Base-by-base conservation (phyloP, 495 filamentous ascomycete genomes). In the Tuber aestivum region DNA sequence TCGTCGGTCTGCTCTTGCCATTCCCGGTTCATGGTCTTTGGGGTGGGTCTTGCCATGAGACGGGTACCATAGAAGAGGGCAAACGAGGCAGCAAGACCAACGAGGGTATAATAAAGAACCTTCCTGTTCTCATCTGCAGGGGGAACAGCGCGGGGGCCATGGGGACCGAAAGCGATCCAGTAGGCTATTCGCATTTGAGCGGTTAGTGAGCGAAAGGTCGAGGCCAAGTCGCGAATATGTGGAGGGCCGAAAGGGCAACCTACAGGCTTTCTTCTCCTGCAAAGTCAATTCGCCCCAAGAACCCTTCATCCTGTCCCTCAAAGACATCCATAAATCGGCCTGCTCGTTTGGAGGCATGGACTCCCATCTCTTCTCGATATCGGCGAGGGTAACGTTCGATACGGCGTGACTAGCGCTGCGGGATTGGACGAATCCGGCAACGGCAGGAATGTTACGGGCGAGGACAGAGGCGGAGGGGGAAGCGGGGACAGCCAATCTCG, bases 331-430 rank as follows among this genome's bases (percentile, higher is more conserved):
- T 81, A 99, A 86, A 83, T 98, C 95, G 76, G 96, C 95, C 90
- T 99, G 95, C 89, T 99, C 95, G 87, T 96, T 93, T 74, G 94
- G 93, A 50, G 94, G 94, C 92, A 99, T 92, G 74, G 84, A 88
- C 87, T 99, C 95, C 95, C 95, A 99, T 86, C 95, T 88, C 92
- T 97, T 98, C 91, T 99, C 95, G 84, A 99, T 97, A 86, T 96
- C 91, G 85, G 93, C 92, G 77, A 99, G 90, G 42, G 94, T 97
- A 80, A 96, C 95, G 87, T 97, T 99, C 78, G 94, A 93, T 86
- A 99, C 95, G 83, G 95, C 94, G 85, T 97, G 94, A 70, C 91
- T 91, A 75, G 88, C 88, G 83, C 87, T 86, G 81, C 92, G 90
- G 80, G 86, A 87, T 85, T 92, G 90, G 69, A 86, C 83, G 75